Base-by-base conservation (phyloP, 768 basidiomycete genomes). In the Floccularia luteovirens region DNA sequence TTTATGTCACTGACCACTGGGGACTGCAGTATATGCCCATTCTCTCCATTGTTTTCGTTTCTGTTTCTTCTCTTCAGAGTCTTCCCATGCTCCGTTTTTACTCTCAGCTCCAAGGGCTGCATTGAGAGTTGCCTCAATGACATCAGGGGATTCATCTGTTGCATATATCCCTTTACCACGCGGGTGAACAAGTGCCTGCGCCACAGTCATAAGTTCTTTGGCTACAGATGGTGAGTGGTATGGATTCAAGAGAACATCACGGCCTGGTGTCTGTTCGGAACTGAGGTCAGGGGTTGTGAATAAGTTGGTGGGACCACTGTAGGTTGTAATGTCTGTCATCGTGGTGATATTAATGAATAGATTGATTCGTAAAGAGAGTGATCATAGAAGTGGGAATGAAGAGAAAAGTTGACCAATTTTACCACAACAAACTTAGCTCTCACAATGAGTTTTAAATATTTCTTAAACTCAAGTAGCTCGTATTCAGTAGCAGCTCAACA, bases 131-230 rank as follows among this genome's bases (percentile, higher is more conserved):
- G 55, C 59, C 24, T 60, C 61, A 30, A 72, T 66, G 8, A 50
- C 62, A 17, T 69, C 61, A n/a, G 69, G 64, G 13, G 67, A 59
- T 46, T 75, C 72, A 44, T 75, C 74, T 6, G 73, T 74, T 8
- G 74, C 74, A 39, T 75, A 75, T 22, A 75, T 67, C 3, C 72
- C 73, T 53, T 66, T 72, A 23, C 71, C 72, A 13, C 61, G 62
- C 20, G 69, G 66, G 47, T 67, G 55, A 2, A 75, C 72, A 19
- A 74, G 51, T 5, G 65, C 62, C 16, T 59, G 54, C 6, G 73
- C 72, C 2, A 63, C 67, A 10, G 54, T 52, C 32, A 74, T 68
- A 41, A 75, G 53, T 43, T 67, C 62, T 32, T 60, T 51, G 3
- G 70, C 67, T 19, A 67, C 61, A 25, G 58, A 55, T 8, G 60